Evolutionary conservation across 2,329 filamentous ascomycete species (phyloP).

Genomic region (Aspergillus bombycis): DNA sequence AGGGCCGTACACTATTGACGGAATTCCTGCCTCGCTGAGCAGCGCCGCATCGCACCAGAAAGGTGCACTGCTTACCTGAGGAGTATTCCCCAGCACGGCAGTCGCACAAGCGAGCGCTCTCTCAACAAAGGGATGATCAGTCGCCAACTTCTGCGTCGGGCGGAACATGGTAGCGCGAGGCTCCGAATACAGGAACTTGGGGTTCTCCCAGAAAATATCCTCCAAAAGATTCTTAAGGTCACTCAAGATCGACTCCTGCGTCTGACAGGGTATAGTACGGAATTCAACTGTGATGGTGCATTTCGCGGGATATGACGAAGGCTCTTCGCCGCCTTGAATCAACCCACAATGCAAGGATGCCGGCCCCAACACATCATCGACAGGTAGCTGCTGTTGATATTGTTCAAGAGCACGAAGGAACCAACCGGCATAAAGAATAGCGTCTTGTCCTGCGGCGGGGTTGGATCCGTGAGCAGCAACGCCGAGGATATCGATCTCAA

Average conservation of each 20-base stretch:
- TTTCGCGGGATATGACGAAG: slow-evolving; percentile 55
- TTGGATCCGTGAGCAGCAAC: slow-evolving; percentile 41
- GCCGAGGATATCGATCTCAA: slow-evolving; percentile 39
- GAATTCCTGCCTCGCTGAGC: slow-evolving; percentile 49
- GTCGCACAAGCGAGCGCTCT: slow-evolving; percentile 34
- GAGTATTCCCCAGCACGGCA: slow-evolving; percentile 29
- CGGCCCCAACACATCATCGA: slow-evolving; percentile 40
- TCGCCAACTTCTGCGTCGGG: slow-evolving; percentile 45
- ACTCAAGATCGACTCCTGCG: slow-evolving; percentile 36
- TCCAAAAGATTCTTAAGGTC: slow-evolving; percentile 46
- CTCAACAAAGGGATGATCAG: slow-evolving; percentile 47
- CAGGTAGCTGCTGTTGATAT: slow-evolving; percentile 42
- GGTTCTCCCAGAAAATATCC: slow-evolving; percentile 33
- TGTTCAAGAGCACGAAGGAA: slow-evolving; percentile 52
- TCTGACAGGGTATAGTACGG: slow-evolving; percentile 53
- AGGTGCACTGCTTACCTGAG: slow-evolving; percentile 32
- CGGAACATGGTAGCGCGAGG: slow-evolving; percentile 48
- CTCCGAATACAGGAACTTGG: slow-evolving; percentile 45
- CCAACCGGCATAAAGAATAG: slow-evolving; percentile 53
- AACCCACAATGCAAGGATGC: slow-evolving; percentile 53
- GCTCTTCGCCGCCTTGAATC: slow-evolving; percentile 56
- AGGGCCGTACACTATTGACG: slow-evolving; percentile 53
- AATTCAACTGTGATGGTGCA: slow-evolving; percentile 55
- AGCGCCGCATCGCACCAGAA: slow-evolving; percentile 60
- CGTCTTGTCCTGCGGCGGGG: slow-evolving; percentile 52